Percentiles rank a stretch among this genome's conserved stretches.
phyloP scores from a whole-genome alignment of 176 grass and related monocot species.

The Eremochloa ophiuroides region DNA sequence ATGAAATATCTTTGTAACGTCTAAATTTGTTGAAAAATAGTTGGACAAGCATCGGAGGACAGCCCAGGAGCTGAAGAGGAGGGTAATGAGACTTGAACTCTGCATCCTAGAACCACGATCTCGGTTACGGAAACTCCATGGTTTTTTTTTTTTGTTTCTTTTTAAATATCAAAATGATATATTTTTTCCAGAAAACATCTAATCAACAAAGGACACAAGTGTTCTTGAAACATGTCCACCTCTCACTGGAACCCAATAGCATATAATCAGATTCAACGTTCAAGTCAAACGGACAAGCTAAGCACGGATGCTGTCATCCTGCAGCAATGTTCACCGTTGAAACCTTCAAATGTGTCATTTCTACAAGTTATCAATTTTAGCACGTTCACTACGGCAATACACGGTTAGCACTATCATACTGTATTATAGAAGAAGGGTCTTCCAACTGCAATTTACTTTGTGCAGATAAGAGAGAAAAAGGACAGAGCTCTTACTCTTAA shows the following conservation, averaged over 20 bases:
- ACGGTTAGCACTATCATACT: neutral
- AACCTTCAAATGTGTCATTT: neutral
- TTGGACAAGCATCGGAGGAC: constrained; percentile 39
- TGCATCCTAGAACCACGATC: constrained; percentile 44
- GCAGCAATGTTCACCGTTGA: neutral
- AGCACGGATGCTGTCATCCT: neutral
- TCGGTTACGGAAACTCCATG: constrained; percentile 45
- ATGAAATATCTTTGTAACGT: neutral
- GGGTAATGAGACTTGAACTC: constrained; percentile 56
- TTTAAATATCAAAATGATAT: neutral
- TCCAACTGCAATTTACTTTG: neutral
- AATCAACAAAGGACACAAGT: neutral
- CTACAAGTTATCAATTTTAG: neutral
- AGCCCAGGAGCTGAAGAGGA: constrained; percentile 52
- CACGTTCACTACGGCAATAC: neutral
- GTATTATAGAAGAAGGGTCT: neutral
- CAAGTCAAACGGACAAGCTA: neutral
- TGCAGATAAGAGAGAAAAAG: constrained; percentile 45
- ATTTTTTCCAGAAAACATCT: neutral
- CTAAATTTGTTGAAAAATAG: constrained; percentile 28
- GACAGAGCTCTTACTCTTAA: constrained; percentile 19
- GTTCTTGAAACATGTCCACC: neutral
- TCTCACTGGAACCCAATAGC: neutral
- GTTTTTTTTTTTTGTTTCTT: constrained; percentile 4
- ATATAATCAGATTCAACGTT: neutral